Evolutionary conservation across 371 early-diverging fungal species (phyloP), one percentile per base, ranked within the genome.

Genomic region (Gilbertella persicaria): DNA sequence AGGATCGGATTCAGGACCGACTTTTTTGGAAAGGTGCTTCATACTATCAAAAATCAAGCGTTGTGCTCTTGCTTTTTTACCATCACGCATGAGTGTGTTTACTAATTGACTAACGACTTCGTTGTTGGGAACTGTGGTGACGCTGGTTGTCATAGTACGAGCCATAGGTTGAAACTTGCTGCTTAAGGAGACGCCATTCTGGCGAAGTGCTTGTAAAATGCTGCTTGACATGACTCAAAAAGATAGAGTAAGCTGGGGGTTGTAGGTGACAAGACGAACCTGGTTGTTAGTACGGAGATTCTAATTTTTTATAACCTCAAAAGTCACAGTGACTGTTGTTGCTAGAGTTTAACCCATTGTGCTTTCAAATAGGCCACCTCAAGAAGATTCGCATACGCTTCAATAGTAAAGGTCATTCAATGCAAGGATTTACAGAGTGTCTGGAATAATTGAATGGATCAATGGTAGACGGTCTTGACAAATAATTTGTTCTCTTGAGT

Each of bases 21-120:
- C 78, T 54, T 83, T 75, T 30, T 70, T 48, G 26, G 87, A 85
- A 38, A 96, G 84, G 53, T 85, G 76, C 39, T 77, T 55, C 56
- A 94, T 69, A 16, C 94, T 89, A 53, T 86, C 83, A 17, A 69
- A 64, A 0, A 95, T 74, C 26, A 86, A 71, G 5, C 85, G 66
- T 55, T 91, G 85, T 14, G 95, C 93, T 17, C 77, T 75, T 14
- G 84, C 79, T 62, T 93, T 93, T 67, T 89, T 87, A 41, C 94
- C 94, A 47, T 92, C 85, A 42, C 87, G 76, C 94, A 94, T 94
- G 45, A 94, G 73, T 53, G 88, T 87, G 69, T 93, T 94, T 45
- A 91, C 90, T 7, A 92, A 56, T 46, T 92, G 93, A 21, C 80
- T 74, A 14, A 92, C 64, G 13, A 90, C 74, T 14, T 88, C 84